phyloP scores from a whole-genome alignment of 257 asterid species.

The Plectranthus barbatus region DNA sequence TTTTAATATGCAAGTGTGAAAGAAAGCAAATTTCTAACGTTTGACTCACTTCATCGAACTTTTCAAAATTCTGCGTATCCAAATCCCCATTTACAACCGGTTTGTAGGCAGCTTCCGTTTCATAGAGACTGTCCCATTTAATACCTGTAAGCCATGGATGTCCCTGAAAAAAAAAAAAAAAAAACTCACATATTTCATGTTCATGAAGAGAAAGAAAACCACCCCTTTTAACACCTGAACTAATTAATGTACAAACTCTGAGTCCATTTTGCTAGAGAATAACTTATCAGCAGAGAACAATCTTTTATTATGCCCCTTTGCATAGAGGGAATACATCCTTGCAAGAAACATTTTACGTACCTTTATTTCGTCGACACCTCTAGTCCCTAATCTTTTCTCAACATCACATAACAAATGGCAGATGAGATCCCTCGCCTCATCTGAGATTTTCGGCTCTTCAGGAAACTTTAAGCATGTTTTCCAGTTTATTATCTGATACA shows the following conservation, averaged over 20 bases:
- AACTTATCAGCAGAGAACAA: background rate
- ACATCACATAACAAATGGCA: slow-evolving; percentile 83
- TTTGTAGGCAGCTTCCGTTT: slow-evolving; percentile 91
- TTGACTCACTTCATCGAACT: slow-evolving; percentile 75
- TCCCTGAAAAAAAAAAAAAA: slow-evolving; percentile 37
- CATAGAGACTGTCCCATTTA: slow-evolving; percentile 83
- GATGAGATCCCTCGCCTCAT: slow-evolving; percentile 84
- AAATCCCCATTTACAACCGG: slow-evolving; percentile 81
- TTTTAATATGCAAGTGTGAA: background rate
- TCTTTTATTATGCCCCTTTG: background rate
- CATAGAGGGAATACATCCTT: background rate
- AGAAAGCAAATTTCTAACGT: background rate
- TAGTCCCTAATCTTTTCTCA: slow-evolving; percentile 85
- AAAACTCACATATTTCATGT: background rate
- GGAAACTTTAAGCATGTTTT: slow-evolving; percentile 87
- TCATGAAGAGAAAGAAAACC: background rate
- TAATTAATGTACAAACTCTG: background rate
- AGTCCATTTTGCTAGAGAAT: background rate
- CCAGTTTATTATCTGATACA: slow-evolving; percentile 81
- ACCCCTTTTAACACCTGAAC: background rate
- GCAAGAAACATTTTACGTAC: slow-evolving; percentile 23
- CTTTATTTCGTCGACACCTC: slow-evolving; percentile 94
- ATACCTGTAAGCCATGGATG: slow-evolving; percentile 80
- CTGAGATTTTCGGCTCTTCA: slow-evolving; percentile 78
- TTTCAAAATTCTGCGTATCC: slow-evolving; percentile 93